Evolutionary conservation across 2,329 filamentous ascomycete genomes (phyloP), one percentile per base, ranked within the genome.

Genomic region (Colletotrichum scovillei): DNA sequence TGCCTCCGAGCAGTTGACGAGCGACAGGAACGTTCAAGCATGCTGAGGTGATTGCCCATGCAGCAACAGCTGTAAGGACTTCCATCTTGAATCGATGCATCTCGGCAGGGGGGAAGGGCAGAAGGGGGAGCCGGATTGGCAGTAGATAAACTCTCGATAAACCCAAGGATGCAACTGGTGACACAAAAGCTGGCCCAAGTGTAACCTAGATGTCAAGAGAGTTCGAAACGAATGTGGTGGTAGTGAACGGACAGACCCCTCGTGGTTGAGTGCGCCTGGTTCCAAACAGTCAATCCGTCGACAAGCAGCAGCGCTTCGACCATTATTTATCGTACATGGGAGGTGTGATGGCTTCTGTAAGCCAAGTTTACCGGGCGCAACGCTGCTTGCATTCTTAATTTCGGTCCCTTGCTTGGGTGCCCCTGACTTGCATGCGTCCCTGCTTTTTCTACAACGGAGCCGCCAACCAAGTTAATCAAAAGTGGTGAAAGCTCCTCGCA

Each of bases 51-150:
- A 77, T 52, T 3, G 79, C 77, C 77, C 77, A 81, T 8, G 74
- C 78, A 28, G 77, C 73, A 28, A 78, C 55, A 3, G 79, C 80
- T 42, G 77, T 74, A n/a, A 81, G 35, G 19, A 78, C 63, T 53
- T 80, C 76, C 49, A 80, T 72, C 68, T 67, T 72, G 68, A 63
- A 24, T 26, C 46, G 58, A 68, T 66, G 52, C 72, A 67, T 72
- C 19, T 32, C 28, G 59, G 46, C 53, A 53, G 57, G 49, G n/a
- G 30, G 38, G 26, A 8, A n/a, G 26, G 57, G 19, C 16, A 42
- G 19, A 14, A 26, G 19, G 46, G 30, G 16, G 6, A 42, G 19
- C 38, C 30, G 42, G 42, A 32, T 26, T 60, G 46, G 35, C 35
- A 24, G 24, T 38, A 38, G 35, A 30, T 52, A 30, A 57, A 19